Base-by-base conservation (phyloP, 805 yeast species). In the Schizosaccharomyces cryophilus region DNA sequence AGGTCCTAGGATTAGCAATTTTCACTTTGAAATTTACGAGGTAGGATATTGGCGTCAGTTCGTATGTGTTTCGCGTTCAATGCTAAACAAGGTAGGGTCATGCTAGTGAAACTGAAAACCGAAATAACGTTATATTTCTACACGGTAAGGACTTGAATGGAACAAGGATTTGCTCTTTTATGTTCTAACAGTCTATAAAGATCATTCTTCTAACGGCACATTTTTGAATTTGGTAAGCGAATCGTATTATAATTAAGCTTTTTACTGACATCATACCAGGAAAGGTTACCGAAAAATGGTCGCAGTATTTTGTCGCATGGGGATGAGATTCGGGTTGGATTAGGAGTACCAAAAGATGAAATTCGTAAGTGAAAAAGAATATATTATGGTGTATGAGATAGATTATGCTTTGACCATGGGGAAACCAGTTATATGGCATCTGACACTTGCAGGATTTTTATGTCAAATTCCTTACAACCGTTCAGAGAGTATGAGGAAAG, bases 321-420 rank as follows among this genome's bases (percentile, higher is more conserved):
- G 4, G 99, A 93, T 71, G 95, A 87, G 68, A 84, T 93, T 47
- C 79, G 89, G 0, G 85, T 93, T 0, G 98, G 97, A 0, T 75
- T 82, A 19, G 97, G 97, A 4, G 84, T 89, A 0, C 77, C 84
- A 1, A 74, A 75, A 30, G 97, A 93, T 64, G 78, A 76, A 62
- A 67, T 78, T 26, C 45, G 60, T 56, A 56, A 5, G 60, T 30
- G 7, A 35, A 35, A 35, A 35, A 11, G 11, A 24, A 7, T 11
- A 24, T 13, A 35, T 11, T 11, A 35, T 1, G 15, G 3, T 2
- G 40, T 7, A 35, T 3, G 13, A 35, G 13, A 35, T 35, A 35
- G 9, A 9, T 48, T 48, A 4, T 19, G 51, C 24, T 45, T 6
- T 19, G 6, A 4, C 51, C 6, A 19, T 45, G 4, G 5, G 5